Conservation (phyloP, 768 basidiomycete genomes). For the Lepiota subincarnata region DNA sequence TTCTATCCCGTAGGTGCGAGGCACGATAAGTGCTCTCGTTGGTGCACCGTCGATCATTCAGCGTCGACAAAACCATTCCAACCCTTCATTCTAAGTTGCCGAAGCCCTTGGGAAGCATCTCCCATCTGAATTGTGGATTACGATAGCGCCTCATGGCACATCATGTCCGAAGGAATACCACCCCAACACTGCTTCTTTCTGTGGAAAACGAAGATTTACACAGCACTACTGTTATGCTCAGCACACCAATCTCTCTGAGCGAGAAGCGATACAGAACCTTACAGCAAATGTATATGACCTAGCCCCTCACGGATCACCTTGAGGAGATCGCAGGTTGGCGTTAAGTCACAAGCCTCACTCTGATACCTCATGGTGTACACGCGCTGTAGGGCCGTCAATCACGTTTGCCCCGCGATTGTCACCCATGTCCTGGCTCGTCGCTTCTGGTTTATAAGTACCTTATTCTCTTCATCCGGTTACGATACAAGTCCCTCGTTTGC, state of each 20-base stretch:
- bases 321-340: conserved; percentile 38
- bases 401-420: conserved; percentile 30
- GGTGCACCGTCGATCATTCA: background rate
- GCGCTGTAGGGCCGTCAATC: conserved; percentile 48
- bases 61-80: background rate
- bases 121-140: conserved; percentile 5
- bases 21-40: conserved; percentile 1
- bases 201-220: background rate
- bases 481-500: conserved; percentile 39
- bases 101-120: conserved; percentile 5
- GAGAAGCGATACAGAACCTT: conserved; percentile 4
- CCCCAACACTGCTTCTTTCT: background rate
- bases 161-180: conserved; percentile 7
- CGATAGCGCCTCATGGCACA: conserved; percentile 5
- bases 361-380: conserved; percentile 59
- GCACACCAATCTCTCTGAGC: background rate
- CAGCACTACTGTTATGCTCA: background rate
- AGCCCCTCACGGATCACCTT: conserved; percentile 32
- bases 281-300: conserved; percentile 5
- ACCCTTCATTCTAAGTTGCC: conserved; percentile 10
- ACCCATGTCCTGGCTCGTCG: conserved; percentile 7
- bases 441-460: conserved; percentile 12
- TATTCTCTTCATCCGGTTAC: conserved; percentile 21
- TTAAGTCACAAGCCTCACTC: conserved; percentile 20
- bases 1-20: background rate